Evolutionary conservation across 768 basidiomycete species (phyloP), one percentile per base, ranked within the genome.

Genomic region (Auricularia heimuer): DNA sequence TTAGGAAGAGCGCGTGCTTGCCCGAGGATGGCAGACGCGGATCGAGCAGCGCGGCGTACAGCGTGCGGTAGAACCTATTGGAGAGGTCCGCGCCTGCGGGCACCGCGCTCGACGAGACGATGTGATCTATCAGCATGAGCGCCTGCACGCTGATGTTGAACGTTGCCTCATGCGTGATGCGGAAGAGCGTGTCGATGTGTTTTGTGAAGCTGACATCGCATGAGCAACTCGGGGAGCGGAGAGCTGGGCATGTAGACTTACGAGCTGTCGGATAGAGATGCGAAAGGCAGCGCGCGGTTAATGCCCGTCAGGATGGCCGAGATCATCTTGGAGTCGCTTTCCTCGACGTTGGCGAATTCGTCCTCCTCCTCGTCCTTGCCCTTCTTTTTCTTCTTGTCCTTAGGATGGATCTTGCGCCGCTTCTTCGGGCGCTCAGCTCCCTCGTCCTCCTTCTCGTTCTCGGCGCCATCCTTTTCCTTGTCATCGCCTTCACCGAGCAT

Each of bases 131-230:
- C 4, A 98, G 82, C 45, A 90, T 82, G 1, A 98, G 84, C 0
- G 95, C 91, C 73, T 96, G 96, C 3, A 98, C 83, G 10, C 93
- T 93, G 71, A 94, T 94, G 74, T 96, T 97, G 84, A 99, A 99
- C 0, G 94, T 97, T 7, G 93, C 94, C 7, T 84, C 90, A 75
- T 98, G 96, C 2, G 94, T 95, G 71, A 99, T 94, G 56, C 88
- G 82, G 82, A 98, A 98, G 24, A 98, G 85, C 0, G 92, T 94
- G 73, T 94, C 89, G 71, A 97, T 89, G 70, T 98, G 94, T 64
- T 86, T 83, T 68, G 85, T 82, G 69, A 98, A 85, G 34, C 92
- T 94, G 69, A n/a, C 39, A 6, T 14, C 47, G 62, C 56, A 54
- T 3, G 16, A 62, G 12, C 64, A 45, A 3, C 35, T 42, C 12